phyloP scores from a whole-genome alignment of 164 flowering plant species.

The Akebia trifoliata region DNA sequence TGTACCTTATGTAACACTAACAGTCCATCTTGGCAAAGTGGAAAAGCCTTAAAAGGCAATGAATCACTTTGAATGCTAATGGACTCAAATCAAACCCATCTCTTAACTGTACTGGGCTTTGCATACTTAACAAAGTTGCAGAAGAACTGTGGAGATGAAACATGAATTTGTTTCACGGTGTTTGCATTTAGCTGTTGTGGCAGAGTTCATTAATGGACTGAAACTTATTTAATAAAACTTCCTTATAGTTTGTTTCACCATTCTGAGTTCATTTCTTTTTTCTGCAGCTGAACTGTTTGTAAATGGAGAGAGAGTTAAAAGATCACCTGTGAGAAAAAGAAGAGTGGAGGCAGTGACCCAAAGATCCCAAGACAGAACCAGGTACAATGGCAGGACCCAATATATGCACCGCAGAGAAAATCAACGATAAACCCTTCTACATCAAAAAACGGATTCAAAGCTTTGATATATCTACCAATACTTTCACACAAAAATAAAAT shows the following conservation, averaged over 20 bases:
- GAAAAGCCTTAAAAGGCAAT: slow-evolving; percentile 22
- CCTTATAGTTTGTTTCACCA: too few species aligned
- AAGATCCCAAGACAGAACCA: slow-evolving; percentile 77
- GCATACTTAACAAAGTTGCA: slow-evolving; percentile 9
- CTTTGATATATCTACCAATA: too few species aligned
- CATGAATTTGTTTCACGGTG: too few species aligned
- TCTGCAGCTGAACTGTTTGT: slow-evolving; percentile 84
- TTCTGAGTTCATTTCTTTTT: too few species aligned
- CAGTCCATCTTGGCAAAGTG: slow-evolving; percentile 30
- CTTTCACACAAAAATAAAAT: too few species aligned
- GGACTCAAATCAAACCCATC: slow-evolving; percentile 29
- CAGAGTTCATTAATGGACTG: too few species aligned
- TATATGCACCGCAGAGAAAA: slow-evolving; percentile 79
- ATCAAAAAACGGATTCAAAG: too few species aligned
- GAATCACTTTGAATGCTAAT: slow-evolving; percentile 47
- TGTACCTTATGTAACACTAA: too few species aligned
- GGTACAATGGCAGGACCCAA: slow-evolving; percentile 84
- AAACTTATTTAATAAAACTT: too few species aligned
- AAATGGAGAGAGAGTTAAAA: slow-evolving; percentile 89
- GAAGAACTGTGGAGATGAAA: slow-evolving; percentile 29
- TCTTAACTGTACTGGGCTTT: slow-evolving; percentile 19
- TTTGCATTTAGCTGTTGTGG: too few species aligned
- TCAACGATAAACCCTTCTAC: too few species aligned
- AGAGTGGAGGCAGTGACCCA: slow-evolving; percentile 88
- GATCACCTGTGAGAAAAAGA: slow-evolving; percentile 86